Evolutionary conservation across 2,329 filamentous ascomycete genomes (phyloP), one percentile per base, ranked within the genome.

Genomic region (Botrytis fabae): DNA sequence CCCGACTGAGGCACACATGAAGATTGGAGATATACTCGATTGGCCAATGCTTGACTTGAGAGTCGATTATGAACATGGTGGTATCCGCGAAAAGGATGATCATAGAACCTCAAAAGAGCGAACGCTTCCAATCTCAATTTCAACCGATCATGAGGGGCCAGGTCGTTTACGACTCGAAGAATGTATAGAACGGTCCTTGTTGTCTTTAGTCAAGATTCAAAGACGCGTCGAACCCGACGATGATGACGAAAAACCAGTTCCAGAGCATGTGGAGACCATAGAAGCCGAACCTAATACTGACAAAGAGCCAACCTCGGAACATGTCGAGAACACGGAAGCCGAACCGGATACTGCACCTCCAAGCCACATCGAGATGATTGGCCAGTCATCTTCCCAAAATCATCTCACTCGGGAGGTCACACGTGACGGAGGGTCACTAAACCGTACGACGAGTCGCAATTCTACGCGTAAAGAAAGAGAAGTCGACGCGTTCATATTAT

Each of bases 41-140:
- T 83, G 98, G 25, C 96, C 96, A 10, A 86, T 98, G 2, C 87
- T 98, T 40, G 95, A 95, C 0, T 83, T 98, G 54, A 97, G 97
- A 80, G 95, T 98, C 85, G 95, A 98, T 80, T 90, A 98, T 22
- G 98, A 95, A 78, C 96, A 98, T 79, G 93, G 94, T 38, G 96
- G 95, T 22, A 94, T 93, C 79, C 92, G 92, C 75, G 91, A 92
- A 68, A 89, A 90, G 59, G 94, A 97, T 76, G 96, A 99, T 79
- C 95, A 98, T 84, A 97, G 97, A 80, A 93, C 97, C 73, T 90
- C 98, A 70, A 95, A 97, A 77, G 96, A 99, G 83, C 88, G 96
- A 70, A 84, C 98, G 35, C 85, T 99, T 10, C 96, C 98, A 79
- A 89, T 99, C 59, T 95, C 94, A 0, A 93, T 99, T n/a, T 93